Percentiles rank a stretch among this genome's conserved stretches.
Conservation (phyloP, 225 moss, liverwort and hornwort species). For the Bryoerythrophyllum caledonicum region DNA sequence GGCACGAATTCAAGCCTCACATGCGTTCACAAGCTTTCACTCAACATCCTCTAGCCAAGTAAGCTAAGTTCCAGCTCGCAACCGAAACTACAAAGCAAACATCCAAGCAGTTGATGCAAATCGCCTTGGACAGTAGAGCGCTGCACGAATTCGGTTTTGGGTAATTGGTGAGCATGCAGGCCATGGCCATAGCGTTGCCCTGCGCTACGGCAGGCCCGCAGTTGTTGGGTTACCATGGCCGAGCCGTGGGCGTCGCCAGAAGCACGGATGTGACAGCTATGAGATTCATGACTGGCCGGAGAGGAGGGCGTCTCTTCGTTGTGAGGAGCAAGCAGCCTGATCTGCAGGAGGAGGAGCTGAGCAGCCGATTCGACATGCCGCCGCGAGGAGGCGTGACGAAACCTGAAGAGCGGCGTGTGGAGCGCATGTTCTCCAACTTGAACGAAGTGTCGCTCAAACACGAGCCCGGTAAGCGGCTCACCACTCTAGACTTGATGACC, state of each 20-base stretch:
- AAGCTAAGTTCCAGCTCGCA: background rate
- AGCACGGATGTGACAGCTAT: background rate
- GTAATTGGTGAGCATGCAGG: conserved; percentile 30
- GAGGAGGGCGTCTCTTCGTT: background rate
- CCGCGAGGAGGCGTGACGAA: conserved; percentile 24
- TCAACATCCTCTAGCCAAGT: background rate
- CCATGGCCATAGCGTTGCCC: conserved; percentile 27
- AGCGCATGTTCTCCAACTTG: conserved; percentile 76
- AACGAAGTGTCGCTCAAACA: conserved; percentile 76
- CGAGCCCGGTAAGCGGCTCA: conserved; percentile 60
- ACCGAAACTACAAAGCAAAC: background rate
- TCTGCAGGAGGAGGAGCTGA: conserved; percentile 32
- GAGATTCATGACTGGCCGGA: background rate
- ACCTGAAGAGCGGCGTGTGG: conserved; percentile 26
- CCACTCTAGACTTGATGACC: background rate
- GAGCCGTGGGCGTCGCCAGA: background rate
- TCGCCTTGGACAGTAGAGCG: background rate
- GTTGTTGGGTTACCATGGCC: conserved; percentile 14
- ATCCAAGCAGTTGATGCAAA: background rate
- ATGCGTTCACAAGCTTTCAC: background rate
- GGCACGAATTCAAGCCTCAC: conserved; percentile 28
- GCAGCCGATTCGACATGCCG: conserved; percentile 38
- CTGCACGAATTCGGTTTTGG: background rate
- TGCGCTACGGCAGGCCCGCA: conserved; percentile 23
- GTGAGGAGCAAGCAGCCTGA: conserved; percentile 44